phyloP scores from a whole-genome alignment of 345 rosid genomes.

The Diplotaxis tenuifolia region DNA sequence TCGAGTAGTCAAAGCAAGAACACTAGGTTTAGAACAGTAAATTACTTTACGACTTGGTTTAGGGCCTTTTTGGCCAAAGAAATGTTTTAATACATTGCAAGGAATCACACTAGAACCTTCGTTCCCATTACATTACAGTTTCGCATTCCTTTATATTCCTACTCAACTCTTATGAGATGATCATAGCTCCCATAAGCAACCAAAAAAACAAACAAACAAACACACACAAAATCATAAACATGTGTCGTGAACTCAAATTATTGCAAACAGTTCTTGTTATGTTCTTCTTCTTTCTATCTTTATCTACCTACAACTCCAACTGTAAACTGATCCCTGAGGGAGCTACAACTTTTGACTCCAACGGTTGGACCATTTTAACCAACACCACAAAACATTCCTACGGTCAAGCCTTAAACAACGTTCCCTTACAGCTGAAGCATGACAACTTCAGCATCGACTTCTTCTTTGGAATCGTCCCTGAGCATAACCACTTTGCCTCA shows the following conservation, averaged over 20 bases:
- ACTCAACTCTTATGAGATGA: no score
- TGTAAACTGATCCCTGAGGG: neutral
- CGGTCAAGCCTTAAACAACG: slow-evolving; percentile 46
- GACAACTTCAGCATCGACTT: slow-evolving; percentile 51
- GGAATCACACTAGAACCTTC: no score
- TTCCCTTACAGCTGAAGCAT: slow-evolving; percentile 33
- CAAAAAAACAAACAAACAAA: no score
- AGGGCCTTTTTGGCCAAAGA: no score
- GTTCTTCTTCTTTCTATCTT: slow-evolving; percentile 6
- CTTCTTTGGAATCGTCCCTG: slow-evolving; percentile 46
- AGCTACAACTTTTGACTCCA: neutral
- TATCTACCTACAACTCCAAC: neutral
- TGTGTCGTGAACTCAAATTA: neutral
- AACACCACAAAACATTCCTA: slow-evolving; percentile 29
- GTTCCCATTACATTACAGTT: no score
- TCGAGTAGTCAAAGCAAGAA: no score
- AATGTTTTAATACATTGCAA: no score
- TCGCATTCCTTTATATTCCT: no score
- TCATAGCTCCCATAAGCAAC: no score
- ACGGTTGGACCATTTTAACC: slow-evolving; percentile 45
- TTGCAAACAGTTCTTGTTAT: neutral
- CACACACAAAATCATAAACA: no score
- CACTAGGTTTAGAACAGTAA: no score
- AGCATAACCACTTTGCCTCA: slow-evolving; percentile 25
- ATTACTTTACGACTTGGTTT: no score